Percentiles rank a stretch among this genome's conserved stretches.
Evolutionary conservation across 208 protist genomes (phyloP).

Genomic region (Borovskyia barvae): DNA sequence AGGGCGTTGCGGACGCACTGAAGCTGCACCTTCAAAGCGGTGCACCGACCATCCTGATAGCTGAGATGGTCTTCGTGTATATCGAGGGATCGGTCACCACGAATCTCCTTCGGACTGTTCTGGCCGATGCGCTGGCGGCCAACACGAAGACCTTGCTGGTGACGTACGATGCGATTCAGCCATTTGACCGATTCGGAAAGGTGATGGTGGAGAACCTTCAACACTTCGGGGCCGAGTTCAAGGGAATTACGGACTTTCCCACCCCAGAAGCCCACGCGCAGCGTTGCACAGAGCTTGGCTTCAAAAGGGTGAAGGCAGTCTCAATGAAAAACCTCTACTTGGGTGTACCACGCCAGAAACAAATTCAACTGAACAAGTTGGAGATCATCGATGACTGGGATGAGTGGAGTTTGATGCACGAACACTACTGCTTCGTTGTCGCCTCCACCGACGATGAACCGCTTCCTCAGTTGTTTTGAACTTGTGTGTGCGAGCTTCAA

Average conservation of each 20-base stretch:
- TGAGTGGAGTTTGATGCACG: slow-evolving; percentile 91
- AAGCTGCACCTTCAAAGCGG: slow-evolving; percentile 38
- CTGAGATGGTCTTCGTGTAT: slow-evolving; percentile 92
- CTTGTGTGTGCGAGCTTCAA: too few species aligned
- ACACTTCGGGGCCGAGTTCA: slow-evolving; percentile 57
- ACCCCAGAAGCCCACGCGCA: slow-evolving; percentile 66
- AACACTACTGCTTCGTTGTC: slow-evolving; percentile 90
- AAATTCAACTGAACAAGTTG: slow-evolving; percentile 69
- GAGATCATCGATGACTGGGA: slow-evolving; percentile 93
- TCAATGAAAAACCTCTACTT: slow-evolving; percentile 84
- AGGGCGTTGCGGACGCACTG: slow-evolving; percentile 39
- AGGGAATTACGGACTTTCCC: slow-evolving; percentile 71
- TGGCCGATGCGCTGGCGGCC: slow-evolving; percentile 49
- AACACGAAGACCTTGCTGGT: slow-evolving; percentile 57
- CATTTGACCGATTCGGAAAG: slow-evolving; percentile 84
- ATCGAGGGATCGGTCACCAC: slow-evolving; percentile 69
- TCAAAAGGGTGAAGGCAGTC: slow-evolving; percentile 54
- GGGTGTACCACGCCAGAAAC: slow-evolving; percentile 59
- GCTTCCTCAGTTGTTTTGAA: slow-evolving; percentile 47
- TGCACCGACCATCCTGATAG: slow-evolving; percentile 77
- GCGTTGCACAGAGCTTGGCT: slow-evolving; percentile 66
- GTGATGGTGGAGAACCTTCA: slow-evolving; percentile 86
- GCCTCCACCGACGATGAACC: slow-evolving; percentile 45
- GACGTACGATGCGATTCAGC: slow-evolving; percentile 86
- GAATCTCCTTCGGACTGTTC: slow-evolving; percentile 46